A percentile compares a stretch with the other conserved stretches of the same genome.
These are phyloP conservation scores for Xerocomus nothofagi DNA, from an alignment of 1,284 basidiomycete genomes.

Conservation along the genomic window DNA sequence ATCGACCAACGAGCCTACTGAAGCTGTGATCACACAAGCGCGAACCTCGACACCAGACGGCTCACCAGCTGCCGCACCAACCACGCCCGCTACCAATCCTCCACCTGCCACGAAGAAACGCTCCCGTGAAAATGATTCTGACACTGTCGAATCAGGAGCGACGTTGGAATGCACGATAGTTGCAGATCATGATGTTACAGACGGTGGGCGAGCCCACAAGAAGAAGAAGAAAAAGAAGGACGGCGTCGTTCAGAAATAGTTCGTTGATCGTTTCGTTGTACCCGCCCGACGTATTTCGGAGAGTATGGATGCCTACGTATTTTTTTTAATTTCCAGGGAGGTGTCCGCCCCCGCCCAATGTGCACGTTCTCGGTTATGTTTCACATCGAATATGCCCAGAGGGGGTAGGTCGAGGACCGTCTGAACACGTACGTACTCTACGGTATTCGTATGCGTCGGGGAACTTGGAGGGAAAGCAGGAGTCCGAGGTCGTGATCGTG, in stretches of 20 bases:
- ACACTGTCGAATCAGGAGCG: neutral
- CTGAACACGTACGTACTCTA: too few species aligned
- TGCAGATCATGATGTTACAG: neutral
- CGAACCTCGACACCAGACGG: neutral
- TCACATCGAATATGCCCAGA: too few species aligned
- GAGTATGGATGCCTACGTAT: neutral
- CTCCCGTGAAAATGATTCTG: conserved; percentile 10
- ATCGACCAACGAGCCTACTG: neutral
- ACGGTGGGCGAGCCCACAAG: conserved; percentile 14
- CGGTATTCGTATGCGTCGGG: too few species aligned
- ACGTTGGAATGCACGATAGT: neutral
- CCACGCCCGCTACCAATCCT: neutral
- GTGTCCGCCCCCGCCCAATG: too few species aligned
- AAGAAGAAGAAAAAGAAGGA: conserved; percentile 29
- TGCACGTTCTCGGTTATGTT: neutral
- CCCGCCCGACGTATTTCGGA: neutral
- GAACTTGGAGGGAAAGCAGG: too few species aligned
- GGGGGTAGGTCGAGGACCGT: neutral
- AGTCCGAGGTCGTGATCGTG: too few species aligned
- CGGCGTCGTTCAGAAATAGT: neutral
- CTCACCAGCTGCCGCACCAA: neutral
- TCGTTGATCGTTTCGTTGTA: neutral
- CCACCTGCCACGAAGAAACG: conserved; percentile 21
- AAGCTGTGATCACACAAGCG: neutral
- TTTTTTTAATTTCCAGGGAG: too few species aligned